Base-by-base conservation (phyloP, 768 basidiomycete genomes). In the Boletus bicolor region DNA sequence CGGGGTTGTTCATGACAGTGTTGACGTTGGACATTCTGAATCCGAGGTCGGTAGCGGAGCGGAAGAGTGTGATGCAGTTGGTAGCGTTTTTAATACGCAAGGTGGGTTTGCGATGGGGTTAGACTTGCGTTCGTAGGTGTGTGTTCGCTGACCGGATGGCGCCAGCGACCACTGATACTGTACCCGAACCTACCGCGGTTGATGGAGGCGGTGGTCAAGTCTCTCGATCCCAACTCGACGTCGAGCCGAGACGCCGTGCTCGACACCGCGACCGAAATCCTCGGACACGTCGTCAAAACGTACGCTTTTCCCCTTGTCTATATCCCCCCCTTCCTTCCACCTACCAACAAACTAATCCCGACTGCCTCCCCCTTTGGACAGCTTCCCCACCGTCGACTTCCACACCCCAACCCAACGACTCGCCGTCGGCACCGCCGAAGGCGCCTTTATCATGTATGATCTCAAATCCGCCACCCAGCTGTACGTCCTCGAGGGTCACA, bases 181-280 rank as follows among this genome's bases (percentile, higher is more conserved):
- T 88, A 92, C 61, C 83, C 90, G 4, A 89, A 87, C 62, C 75
- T 98, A 28, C 89, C 95, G 0, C 82, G 86, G 41, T 75, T 98
- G 44, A 87, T 93, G 72, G 97, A 98, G 68, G 93, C 95, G 1
- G 93, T 98, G 1, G 94, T 98, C 17, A 95, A 94, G 68, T 97
- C 93, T 0, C 77, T 99, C 53, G 96, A 99, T 72, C 97, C 97
- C 15, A 95, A 91, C 68, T 85, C 78, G 42, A 91, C 78, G 0
- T 71, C 81, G 19, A 82, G 82, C 66, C 82, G 87, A 45, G 94
- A 98, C 26, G 90, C 92, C 1, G 88, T 98, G 2, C 73, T 92
- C 21, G 91, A 95, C 57, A 84, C 93, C 0, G 96, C 93, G 0
- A 98, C 96, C 0, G 93, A 97, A 62, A 97, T 98, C 32, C 77